Evolutionary conservation across 2,329 filamentous ascomycete species (phyloP).

Genomic region (Fusarium sp.): DNA sequence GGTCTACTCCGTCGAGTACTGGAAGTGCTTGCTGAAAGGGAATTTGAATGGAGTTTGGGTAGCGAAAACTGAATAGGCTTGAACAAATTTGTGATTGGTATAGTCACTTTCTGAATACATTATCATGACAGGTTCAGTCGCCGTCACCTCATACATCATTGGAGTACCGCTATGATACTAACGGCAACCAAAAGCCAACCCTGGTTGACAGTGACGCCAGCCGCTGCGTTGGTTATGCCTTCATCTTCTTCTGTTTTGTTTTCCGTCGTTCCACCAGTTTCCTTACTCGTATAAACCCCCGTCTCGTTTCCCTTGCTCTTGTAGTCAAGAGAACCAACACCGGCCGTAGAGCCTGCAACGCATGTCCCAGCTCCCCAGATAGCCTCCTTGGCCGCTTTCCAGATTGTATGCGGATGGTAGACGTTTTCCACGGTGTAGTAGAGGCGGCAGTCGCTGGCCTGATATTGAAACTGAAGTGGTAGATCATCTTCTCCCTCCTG

Average conservation of each 20-base stretch:
- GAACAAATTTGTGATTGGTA: background rate
- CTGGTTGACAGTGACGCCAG: background rate
- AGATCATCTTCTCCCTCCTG: background rate
- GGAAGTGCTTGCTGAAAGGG: background rate
- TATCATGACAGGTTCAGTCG: background rate
- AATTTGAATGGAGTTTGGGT: background rate
- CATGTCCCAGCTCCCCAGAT: conserved; percentile 1
- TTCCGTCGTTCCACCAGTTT: background rate
- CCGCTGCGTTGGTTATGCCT: background rate
- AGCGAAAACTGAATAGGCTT: background rate
- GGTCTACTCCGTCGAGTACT: background rate
- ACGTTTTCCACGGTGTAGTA: conserved; percentile 13
- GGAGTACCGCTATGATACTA: background rate
- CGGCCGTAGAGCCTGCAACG: background rate
- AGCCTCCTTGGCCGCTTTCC: background rate
- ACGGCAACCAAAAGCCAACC: background rate
- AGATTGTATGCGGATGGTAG: background rate
- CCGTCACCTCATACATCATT: background rate
- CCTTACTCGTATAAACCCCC: background rate
- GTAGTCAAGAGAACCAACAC: background rate
- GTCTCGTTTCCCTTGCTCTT: background rate
- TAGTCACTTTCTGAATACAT: background rate
- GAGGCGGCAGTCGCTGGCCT: conserved; percentile 23
- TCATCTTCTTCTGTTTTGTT: background rate
- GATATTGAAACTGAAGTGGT: conserved; percentile 27